These are phyloP conservation scores for Alternaria brassicicola DNA, from an alignment of 2,329 filamentous ascomycete genomes.

Conservation along the genomic window DNA sequence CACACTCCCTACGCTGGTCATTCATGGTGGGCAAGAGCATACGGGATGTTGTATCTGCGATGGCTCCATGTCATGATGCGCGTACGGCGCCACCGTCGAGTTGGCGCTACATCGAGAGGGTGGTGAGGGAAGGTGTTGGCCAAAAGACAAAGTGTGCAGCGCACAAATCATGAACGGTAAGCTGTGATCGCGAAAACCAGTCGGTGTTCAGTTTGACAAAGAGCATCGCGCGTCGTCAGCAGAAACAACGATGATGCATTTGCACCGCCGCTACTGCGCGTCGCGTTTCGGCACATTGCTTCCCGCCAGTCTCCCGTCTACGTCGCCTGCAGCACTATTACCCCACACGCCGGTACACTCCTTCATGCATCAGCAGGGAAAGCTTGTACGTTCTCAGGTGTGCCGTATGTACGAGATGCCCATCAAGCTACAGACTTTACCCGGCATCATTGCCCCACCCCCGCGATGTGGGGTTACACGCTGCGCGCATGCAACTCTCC, in stretches of 20 bases:
- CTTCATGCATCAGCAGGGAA: background rate
- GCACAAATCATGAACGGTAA: background rate
- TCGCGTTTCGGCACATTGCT: background rate
- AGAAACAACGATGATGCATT: background rate
- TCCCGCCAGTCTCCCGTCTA: background rate
- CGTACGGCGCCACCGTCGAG: background rate
- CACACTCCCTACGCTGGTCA: background rate
- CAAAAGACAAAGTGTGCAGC: background rate
- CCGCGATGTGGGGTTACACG: conserved; percentile 34
- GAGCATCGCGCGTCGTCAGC: background rate
- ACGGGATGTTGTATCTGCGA: background rate
- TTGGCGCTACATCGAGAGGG: background rate
- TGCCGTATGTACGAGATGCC: background rate
- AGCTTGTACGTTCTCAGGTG: background rate
- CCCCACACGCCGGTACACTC: background rate
- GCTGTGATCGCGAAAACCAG: background rate
- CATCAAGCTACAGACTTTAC: conserved; percentile 22
- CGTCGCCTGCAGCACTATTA: background rate
- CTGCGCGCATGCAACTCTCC: background rate
- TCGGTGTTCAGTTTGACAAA: background rate
- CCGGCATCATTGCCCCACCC: conserved; percentile 37
- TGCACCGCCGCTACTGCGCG: background rate
- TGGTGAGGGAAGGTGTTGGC: background rate
- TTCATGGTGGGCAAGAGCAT: background rate
- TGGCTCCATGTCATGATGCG: background rate